Percentiles rank a stretch among this genome's conserved stretches.
Evolutionary conservation across 2,329 filamentous ascomycete species (phyloP).

Genomic region (Fusarium armeniacum): DNA sequence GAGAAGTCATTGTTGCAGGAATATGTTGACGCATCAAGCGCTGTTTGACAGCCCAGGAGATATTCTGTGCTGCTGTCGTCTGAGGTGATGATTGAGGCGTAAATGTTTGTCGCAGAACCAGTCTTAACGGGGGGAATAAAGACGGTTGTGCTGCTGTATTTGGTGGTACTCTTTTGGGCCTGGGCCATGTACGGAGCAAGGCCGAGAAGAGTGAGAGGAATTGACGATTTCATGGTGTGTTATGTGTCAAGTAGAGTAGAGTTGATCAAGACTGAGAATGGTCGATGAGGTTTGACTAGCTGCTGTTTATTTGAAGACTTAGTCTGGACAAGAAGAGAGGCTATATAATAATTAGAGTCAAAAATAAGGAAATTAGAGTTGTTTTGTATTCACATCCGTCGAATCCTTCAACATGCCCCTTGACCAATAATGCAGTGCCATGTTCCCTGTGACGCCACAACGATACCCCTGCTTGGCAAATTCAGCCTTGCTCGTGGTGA

Average conservation of each 20-base stretch:
- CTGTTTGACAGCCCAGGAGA: conserved; percentile 45
- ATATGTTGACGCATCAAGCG: conserved; percentile 31
- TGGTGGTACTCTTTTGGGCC: conserved; percentile 23
- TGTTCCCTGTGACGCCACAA: background rate
- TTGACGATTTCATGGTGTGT: conserved; percentile 2
- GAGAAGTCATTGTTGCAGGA: conserved; percentile 43
- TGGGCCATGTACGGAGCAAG: conserved; percentile 6
- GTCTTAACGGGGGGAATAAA: conserved; percentile 38
- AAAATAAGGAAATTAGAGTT: background rate
- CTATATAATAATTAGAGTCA: background rate
- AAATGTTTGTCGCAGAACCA: conserved; percentile 40
- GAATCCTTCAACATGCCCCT: background rate
- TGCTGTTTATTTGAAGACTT: background rate
- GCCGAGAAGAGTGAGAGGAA: conserved; percentile 2
- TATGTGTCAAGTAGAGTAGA: background rate
- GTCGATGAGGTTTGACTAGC: background rate
- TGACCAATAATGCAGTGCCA: background rate
- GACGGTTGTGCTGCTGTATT: conserved; percentile 30
- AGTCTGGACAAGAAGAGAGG: background rate
- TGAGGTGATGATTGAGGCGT: conserved; percentile 46
- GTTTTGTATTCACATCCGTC: background rate
- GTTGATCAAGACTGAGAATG: background rate
- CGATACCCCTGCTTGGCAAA: background rate
- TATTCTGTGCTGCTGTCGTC: conserved; percentile 42
- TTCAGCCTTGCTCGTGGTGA: conserved; percentile 1